These are phyloP conservation scores for Aspergillus carbonarius DNA, from an alignment of 2,329 filamentous ascomycete genomes.

Conservation along the genomic window DNA sequence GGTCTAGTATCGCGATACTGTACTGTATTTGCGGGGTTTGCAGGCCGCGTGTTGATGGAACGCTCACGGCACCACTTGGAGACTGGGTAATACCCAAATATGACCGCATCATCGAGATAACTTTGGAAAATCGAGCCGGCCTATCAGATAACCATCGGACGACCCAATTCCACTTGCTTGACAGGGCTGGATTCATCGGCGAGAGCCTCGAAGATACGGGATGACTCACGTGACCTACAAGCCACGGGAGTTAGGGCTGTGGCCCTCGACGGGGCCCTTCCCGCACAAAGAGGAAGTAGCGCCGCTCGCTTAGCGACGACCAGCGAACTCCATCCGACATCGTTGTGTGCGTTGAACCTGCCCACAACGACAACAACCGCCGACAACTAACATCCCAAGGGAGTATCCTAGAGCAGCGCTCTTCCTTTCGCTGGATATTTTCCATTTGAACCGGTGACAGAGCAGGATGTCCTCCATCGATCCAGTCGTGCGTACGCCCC, in stretches of 20 bases:
- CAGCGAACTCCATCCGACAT: slow-evolving; percentile 40
- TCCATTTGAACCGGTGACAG: slow-evolving; percentile 42
- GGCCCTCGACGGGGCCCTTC: slow-evolving; percentile 31
- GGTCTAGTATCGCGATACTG: not conserved
- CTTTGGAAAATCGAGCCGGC: not conserved
- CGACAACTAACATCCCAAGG: slow-evolving; percentile 46
- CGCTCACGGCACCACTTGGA: not conserved
- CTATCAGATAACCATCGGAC: not conserved
- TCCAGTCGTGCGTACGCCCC: slow-evolving; percentile 58
- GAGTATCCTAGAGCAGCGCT: slow-evolving; percentile 43
- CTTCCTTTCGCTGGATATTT: slow-evolving; percentile 43
- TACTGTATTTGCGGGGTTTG: slow-evolving; percentile 6
- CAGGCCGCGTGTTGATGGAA: not conserved
- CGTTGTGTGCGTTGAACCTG: slow-evolving; percentile 44
- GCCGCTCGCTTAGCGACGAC: slow-evolving; percentile 42
- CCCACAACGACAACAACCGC: slow-evolving; percentile 49
- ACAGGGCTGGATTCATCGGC: not conserved
- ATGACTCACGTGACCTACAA: slow-evolving; percentile 25
- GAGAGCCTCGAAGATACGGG: not conserved
- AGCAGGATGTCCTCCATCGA: slow-evolving; percentile 66
- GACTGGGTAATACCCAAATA: not conserved
- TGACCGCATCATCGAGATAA: not conserved
- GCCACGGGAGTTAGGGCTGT: slow-evolving; percentile 37
- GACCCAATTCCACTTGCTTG: not conserved
- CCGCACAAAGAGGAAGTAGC: slow-evolving; percentile 37